Conservation (phyloP, 768 basidiomycete species). For the Hericium coralloides region DNA sequence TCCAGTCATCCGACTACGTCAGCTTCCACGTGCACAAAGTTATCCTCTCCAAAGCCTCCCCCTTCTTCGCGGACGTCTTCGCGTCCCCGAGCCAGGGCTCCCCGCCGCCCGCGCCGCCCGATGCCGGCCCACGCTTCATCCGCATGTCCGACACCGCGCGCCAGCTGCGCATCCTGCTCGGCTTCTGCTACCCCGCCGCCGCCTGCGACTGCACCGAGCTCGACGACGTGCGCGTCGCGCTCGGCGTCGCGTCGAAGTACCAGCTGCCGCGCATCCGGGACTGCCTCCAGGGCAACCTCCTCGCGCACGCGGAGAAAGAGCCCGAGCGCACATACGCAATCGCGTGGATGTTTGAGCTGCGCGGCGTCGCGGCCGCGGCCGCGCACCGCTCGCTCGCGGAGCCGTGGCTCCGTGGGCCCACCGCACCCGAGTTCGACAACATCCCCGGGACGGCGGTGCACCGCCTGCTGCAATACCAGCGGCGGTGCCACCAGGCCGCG, state of each 20-base stretch:
- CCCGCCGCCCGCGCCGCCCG: too few relatives aligned
- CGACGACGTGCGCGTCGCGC: conserved; percentile 1
- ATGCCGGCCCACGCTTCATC: too few relatives aligned
- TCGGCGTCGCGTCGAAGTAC: neutral
- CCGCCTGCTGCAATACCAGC: neutral
- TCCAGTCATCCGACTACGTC: conserved; percentile 10
- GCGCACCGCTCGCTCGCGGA: neutral
- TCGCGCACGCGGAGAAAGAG: neutral
- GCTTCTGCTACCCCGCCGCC: neutral
- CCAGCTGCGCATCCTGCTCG: neutral
- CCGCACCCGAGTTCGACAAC: neutral
- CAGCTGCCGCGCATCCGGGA: neutral
- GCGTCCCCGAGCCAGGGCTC: too few relatives aligned
- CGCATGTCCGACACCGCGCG: too few relatives aligned
- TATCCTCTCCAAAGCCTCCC: conserved; percentile 10
- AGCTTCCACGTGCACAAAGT: conserved; percentile 9
- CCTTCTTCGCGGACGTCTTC: neutral
- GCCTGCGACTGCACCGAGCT: neutral
- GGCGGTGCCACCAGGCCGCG: neutral
- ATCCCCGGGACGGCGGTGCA: neutral
- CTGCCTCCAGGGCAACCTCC: neutral
- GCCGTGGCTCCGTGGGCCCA: too few relatives aligned
- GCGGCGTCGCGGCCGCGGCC: neutral
- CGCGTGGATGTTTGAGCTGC: neutral
- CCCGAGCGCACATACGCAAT: neutral